Evolutionary conservation across 768 basidiomycete genomes (phyloP).

Genomic region (Coprinopsis sp.): DNA sequence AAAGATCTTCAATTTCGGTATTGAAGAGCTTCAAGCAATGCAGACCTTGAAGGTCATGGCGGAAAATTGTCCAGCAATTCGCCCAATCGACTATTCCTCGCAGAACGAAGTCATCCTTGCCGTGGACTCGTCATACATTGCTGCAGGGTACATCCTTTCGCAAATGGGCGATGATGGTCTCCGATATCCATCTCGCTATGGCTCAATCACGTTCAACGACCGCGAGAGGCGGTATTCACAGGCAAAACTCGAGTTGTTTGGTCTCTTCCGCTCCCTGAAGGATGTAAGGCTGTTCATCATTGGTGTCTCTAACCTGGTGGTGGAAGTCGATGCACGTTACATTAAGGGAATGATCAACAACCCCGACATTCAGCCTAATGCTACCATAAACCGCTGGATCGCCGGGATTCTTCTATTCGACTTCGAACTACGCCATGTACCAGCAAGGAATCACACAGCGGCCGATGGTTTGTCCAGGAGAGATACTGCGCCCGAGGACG

Average conservation of each 20-base stretch:
- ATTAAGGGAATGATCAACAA: slow-evolving; percentile 29
- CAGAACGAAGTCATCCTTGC: slow-evolving; percentile 15
- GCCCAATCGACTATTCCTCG: slow-evolving; percentile 14
- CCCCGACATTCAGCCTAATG: slow-evolving; percentile 28
- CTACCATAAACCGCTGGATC: slow-evolving; percentile 27
- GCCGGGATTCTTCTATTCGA: slow-evolving; percentile 21
- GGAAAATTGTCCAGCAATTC: slow-evolving; percentile 10
- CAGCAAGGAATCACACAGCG: slow-evolving; percentile 10
- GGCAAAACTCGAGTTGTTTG: slow-evolving; percentile 31
- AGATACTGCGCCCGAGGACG: slow-evolving; percentile 4
- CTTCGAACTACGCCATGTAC: slow-evolving; percentile 23
- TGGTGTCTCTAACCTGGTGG: slow-evolving; percentile 18
- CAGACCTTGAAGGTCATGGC: slow-evolving; percentile 7
- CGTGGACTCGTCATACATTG: slow-evolving; percentile 18
- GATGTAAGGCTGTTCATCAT: slow-evolving; percentile 19
- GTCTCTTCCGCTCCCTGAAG: slow-evolving; percentile 21
- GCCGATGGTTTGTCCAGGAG: slow-evolving; percentile 19
- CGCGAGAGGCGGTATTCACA: slow-evolving; percentile 24
- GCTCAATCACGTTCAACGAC: slow-evolving; percentile 23
- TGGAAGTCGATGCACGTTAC: slow-evolving; percentile 30
- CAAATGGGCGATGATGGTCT: slow-evolving; percentile 12
- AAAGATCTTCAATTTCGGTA: slow-evolving; percentile 14
- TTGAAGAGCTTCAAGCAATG: neutral
- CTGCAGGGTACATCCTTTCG: slow-evolving; percentile 14
- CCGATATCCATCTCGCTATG: slow-evolving; percentile 15